Evolutionary conservation across 108 stramenopile species (phyloP).

Genomic region (Parietichytrium sp.): DNA sequence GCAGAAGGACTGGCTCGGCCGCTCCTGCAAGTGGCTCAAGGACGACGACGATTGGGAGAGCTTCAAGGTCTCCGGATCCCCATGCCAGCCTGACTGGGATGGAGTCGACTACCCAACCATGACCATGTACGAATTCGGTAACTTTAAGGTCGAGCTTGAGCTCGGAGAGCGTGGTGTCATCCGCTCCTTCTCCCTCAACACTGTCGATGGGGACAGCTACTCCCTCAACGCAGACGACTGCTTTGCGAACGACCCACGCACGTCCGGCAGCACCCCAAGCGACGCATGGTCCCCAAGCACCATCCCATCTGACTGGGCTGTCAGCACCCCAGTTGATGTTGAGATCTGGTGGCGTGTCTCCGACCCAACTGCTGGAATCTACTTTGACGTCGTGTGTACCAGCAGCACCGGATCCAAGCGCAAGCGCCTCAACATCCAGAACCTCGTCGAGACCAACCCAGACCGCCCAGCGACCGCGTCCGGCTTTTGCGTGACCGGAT

Average conservation of each 20-base stretch:
- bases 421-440: slow-evolving; percentile 33
- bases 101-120: slow-evolving; percentile 5
- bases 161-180: slow-evolving; percentile 39
- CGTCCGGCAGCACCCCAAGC: neutral
- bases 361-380: neutral
- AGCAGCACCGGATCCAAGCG: neutral
- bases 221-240: neutral
- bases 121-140: slow-evolving; percentile 10
- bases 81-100: slow-evolving; percentile 30
- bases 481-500: neutral
- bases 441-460: neutral
- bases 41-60: neutral
- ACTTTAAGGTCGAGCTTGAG: neutral
- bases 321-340: neutral
- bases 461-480: neutral
- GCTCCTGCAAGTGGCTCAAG: slow-evolving; percentile 36
- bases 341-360: neutral
- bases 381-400: slow-evolving; percentile 20
- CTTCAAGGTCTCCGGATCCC: neutral
- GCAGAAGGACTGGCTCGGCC: slow-evolving; percentile 9
- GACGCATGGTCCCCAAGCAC: neutral
- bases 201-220: neutral
- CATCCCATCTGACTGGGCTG: neutral
- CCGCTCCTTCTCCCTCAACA: neutral
- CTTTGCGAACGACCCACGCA: slow-evolving; percentile 32